Conservation (phyloP, 345 rosid genomes). For the Salix arbutifolia region DNA sequence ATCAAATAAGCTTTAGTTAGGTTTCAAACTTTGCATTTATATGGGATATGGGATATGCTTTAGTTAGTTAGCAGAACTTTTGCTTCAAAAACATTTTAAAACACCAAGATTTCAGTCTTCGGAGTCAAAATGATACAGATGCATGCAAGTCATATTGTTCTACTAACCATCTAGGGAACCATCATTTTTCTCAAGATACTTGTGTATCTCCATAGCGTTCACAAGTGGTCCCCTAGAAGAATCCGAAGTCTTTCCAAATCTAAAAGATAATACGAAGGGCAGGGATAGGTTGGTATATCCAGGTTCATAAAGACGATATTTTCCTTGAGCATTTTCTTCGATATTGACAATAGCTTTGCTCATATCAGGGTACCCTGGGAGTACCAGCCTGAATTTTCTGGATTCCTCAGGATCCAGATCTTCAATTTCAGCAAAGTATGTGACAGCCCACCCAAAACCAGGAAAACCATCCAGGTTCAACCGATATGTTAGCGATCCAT, state of each 20-base stretch:
- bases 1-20: slow-evolving; percentile 8
- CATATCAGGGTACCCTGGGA: slow-evolving; percentile 64
- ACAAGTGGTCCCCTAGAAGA: slow-evolving; percentile 86
- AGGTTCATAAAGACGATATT: slow-evolving; percentile 73
- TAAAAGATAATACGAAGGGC: slow-evolving; percentile 82
- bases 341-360: slow-evolving; percentile 82
- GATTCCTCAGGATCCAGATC: slow-evolving; percentile 60
- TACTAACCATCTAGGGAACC: slow-evolving; percentile 79
- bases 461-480: slow-evolving; percentile 93
- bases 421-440: slow-evolving; percentile 93
- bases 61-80: neutral
- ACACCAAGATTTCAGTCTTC: slow-evolving; percentile 1
- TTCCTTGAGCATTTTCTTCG: slow-evolving; percentile 83
- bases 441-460: slow-evolving; percentile 77
- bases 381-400: slow-evolving; percentile 80
- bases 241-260: slow-evolving; percentile 71
- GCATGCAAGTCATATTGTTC: slow-evolving; percentile 6
- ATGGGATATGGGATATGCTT: neutral
- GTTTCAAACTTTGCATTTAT: neutral
- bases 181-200: slow-evolving; percentile 60
- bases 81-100: slow-evolving; percentile 5
- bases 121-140: neutral
- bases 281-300: slow-evolving; percentile 70
- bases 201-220: slow-evolving; percentile 90
- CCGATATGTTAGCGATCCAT: slow-evolving; percentile 81